Evolutionary conservation across 257 asterid species (phyloP).

Genomic region (Lithospermum erythrorhizon): DNA sequence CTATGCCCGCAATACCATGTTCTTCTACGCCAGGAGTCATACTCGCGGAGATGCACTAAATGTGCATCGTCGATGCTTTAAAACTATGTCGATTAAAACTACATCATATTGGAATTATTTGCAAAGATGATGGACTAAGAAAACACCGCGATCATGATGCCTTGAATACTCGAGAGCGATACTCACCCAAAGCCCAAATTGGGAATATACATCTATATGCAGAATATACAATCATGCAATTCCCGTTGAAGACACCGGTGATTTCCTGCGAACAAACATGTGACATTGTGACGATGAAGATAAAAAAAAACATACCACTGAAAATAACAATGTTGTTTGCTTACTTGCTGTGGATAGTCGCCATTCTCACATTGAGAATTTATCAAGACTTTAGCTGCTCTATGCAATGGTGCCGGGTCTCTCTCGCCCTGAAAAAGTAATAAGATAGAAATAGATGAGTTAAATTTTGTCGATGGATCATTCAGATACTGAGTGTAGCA

Average conservation of each 20-base stretch:
- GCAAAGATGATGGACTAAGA: not conserved
- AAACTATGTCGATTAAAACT: no score
- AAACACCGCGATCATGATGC: conserved; percentile 13
- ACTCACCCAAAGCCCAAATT: conserved; percentile 94
- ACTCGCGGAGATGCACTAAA: no score
- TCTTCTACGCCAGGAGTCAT: no score
- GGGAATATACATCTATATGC: conserved; percentile 88
- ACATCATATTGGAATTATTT: no score
- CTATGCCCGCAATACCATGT: no score
- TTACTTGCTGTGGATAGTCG: conserved; percentile 92
- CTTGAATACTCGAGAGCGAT: conserved; percentile 38
- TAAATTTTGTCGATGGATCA: not conserved
- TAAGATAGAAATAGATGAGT: no score
- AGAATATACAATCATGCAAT: conserved; percentile 87
- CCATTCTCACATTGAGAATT: conserved; percentile 88
- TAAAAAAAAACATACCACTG: conserved; percentile 10
- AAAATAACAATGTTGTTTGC: not conserved
- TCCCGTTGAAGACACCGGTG: conserved; percentile 80
- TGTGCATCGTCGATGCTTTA: no score
- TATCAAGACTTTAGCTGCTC: conserved; percentile 70
- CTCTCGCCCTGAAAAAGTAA: conserved; percentile 59
- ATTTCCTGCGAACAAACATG: conserved; percentile 42
- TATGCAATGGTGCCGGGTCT: conserved; percentile 70
- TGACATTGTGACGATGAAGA: no score
- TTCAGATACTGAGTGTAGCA: not conserved